Evolutionary conservation across 805 yeast genomes (phyloP), one percentile per base, ranked within the genome.

Genomic region (Zygoascus ofunaensis): DNA sequence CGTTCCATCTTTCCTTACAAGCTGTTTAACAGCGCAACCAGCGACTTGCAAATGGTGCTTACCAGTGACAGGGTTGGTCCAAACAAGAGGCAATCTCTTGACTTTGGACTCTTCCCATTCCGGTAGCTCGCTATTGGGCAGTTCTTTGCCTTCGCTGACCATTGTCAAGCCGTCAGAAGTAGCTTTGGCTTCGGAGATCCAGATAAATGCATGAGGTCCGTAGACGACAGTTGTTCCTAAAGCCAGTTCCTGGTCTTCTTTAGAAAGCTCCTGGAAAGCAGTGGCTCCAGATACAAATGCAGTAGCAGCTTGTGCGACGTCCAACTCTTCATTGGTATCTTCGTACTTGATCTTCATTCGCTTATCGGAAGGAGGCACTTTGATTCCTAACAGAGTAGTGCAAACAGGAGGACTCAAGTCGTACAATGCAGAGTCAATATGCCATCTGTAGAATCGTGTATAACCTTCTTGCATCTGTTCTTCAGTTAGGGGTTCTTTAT

Each of bases 171-270:
- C 95, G 61, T 86, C 94, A 28, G 80, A 74, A 7, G 92, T 82
- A 34, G 95, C 95, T 47, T 70, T 75, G 32, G 94, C 86, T 12
- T 82, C 77, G 4, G 86, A 76, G 50, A 87, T 87, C 63, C 74
- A 85, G 47, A 87, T 87, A 64, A 86, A 87, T 36, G 95, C 95
- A 61, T 87, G 95, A 34, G 95, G 95, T 15, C 95, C 94, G 61
- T 87, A 87, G 38, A 80, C 85, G 19, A 87, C 90, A 2, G 77
- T 79, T n/a, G 94, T 81, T 58, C 73, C 71, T 48, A 85, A 70
- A 2, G 89, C 95, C 51, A 79, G 72, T 49, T 81, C 68, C 63
- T 86, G 76, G 49, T 86, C 92, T 58, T 80, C 85, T 4, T 71
- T 76, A 5, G 80, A 69, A 43, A 87, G 70, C 20, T 71, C 55